A percentile compares a stretch with the other conserved stretches of the same genome.
Evolutionary conservation across 2,329 filamentous ascomycete species (phyloP).

Genomic region (Pyrenochaeta sp.): DNA sequence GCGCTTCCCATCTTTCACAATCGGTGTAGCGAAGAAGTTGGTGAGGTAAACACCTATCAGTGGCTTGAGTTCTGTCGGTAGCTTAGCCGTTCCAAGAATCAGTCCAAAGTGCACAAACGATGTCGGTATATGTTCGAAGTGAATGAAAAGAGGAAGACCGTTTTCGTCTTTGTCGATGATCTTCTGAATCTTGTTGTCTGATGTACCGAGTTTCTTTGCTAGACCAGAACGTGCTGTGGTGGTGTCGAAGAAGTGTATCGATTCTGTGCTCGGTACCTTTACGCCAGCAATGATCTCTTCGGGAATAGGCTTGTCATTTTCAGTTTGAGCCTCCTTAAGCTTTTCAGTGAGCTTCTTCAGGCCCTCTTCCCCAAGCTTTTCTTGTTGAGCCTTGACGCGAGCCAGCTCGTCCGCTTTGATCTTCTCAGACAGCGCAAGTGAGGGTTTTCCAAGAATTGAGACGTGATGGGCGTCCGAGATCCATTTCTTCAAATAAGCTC

Average conservation of each 20-base stretch:
- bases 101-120: slow-evolving; percentile 90
- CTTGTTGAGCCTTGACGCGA: slow-evolving; percentile 79
- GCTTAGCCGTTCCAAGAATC: slow-evolving; percentile 77
- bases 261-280: slow-evolving; percentile 83
- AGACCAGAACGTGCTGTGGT: slow-evolving; percentile 83
- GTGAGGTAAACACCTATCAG: slow-evolving; percentile 84
- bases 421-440: slow-evolving; percentile 77
- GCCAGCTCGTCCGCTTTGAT: slow-evolving; percentile 83
- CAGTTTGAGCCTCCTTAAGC: slow-evolving; percentile 82
- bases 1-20: slow-evolving; percentile 76
- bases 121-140: slow-evolving; percentile 93
- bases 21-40: slow-evolving; percentile 94
- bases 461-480: slow-evolving; percentile 86
- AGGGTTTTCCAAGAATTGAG: slow-evolving; percentile 88
- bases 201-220: slow-evolving; percentile 74
- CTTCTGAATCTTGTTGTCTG: slow-evolving; percentile 75
- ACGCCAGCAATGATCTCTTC: slow-evolving; percentile 81
- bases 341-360: slow-evolving; percentile 76
- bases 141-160: slow-evolving; percentile 83
- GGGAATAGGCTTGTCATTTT: slow-evolving; percentile 90
- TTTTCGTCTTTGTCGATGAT: slow-evolving; percentile 74
- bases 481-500: slow-evolving; percentile 81
- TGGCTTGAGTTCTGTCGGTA: slow-evolving; percentile 85
- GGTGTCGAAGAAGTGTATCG: slow-evolving; percentile 93
- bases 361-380: slow-evolving; percentile 82